These are phyloP conservation scores for Exophiala viscosa DNA, from an alignment of 2,329 filamentous ascomycete species.

Conservation along the genomic window DNA sequence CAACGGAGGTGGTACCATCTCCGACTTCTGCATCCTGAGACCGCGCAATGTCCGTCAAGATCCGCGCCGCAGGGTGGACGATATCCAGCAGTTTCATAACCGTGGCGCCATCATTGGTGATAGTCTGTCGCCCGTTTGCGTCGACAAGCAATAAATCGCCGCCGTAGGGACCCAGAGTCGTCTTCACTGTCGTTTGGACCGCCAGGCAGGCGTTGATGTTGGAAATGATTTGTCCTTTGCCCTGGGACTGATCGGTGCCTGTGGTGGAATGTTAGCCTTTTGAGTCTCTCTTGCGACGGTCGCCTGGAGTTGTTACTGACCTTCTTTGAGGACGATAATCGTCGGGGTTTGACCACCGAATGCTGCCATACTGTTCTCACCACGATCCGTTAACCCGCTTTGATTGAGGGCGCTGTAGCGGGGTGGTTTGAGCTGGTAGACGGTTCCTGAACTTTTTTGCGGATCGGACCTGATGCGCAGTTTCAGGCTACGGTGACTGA, in stretches of 20 bases:
- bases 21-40: constrained; percentile 99
- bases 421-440: neutral
- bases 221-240: constrained; percentile 91
- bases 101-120: constrained; percentile 97
- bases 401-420: neutral
- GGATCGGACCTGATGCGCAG: neutral
- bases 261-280: constrained; percentile 26
- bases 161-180: constrained; percentile 92
- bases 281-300: neutral
- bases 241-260: constrained; percentile 97
- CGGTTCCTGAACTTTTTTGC: constrained; percentile 1
- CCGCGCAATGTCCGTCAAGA: constrained; percentile 95
- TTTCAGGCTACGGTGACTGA: neutral
- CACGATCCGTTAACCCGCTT: neutral
- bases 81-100: constrained; percentile 99
- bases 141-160: constrained; percentile 95
- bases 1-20: constrained; percentile 95
- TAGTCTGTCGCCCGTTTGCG: constrained; percentile 90
- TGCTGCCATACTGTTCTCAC: constrained; percentile 45
- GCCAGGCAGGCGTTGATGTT: constrained; percentile 99
- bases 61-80: constrained; percentile 92
- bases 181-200: constrained; percentile 92
- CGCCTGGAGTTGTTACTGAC: constrained; percentile 50
- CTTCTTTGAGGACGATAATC: constrained; percentile 96
- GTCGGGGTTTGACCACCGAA: constrained; percentile 97